Evolutionary conservation across 108 stramenopile species (phyloP).

Genomic region (Cyclostephanos tholiformis): DNA sequence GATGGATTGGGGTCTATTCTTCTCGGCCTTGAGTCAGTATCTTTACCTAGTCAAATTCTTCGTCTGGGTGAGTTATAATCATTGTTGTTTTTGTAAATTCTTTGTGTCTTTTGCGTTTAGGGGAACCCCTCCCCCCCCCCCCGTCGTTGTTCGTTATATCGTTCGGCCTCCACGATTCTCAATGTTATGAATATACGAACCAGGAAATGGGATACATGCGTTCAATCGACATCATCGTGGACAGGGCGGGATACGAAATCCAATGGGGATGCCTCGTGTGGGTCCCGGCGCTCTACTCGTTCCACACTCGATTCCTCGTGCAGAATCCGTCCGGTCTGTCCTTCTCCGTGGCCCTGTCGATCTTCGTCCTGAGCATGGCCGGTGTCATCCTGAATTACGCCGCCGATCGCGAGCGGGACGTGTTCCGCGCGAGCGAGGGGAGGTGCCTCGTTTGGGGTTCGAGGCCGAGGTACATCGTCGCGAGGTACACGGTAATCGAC

Average conservation of each 20-base stretch:
- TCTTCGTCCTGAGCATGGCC: slow-evolving; percentile 75
- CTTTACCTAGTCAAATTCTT: slow-evolving; percentile 99
- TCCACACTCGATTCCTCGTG: slow-evolving; percentile 84
- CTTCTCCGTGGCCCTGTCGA: slow-evolving; percentile 46
- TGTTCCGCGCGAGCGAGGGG: slow-evolving; percentile 88
- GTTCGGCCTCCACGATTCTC: not conserved
- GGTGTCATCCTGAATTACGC: slow-evolving; percentile 94
- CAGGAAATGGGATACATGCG: slow-evolving; percentile 99
- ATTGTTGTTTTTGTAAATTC: not conserved
- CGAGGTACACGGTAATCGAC: slow-evolving; percentile 83
- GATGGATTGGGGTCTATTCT: slow-evolving; percentile 54
- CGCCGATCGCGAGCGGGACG: slow-evolving; percentile 94
- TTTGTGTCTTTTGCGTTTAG: not conserved
- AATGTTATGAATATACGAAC: too few species aligned
- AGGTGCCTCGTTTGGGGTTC: slow-evolving; percentile 90
- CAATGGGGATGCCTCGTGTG: slow-evolving; percentile 99
- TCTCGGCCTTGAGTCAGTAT: slow-evolving; percentile 52
- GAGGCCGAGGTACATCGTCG: slow-evolving; percentile 84
- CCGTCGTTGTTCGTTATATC: too few species aligned
- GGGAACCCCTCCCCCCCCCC: not conserved
- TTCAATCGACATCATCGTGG: slow-evolving; percentile 92
- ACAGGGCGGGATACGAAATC: slow-evolving; percentile 94
- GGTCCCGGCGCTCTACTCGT: slow-evolving; percentile 96
- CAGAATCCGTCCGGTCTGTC: slow-evolving; percentile 82
- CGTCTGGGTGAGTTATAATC: slow-evolving; percentile 64